Conservation (phyloP, 345 rosid genomes). For the Gossypium bickii region DNA sequence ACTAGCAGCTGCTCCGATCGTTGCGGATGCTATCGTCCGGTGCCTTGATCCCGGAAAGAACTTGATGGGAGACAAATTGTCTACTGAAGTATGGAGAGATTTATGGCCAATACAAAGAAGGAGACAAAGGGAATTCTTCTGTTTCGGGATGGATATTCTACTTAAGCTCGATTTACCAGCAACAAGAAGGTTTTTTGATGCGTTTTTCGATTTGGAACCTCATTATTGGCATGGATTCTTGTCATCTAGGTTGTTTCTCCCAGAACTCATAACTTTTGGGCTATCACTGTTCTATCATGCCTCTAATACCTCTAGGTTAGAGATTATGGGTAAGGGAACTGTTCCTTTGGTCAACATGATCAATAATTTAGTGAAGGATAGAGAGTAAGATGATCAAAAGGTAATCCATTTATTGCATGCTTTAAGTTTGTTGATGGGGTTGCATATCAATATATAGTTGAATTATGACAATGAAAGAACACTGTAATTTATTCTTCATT, state of each 20-base stretch:
- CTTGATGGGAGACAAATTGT: conserved; percentile 51
- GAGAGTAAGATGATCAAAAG: background rate
- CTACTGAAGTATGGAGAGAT: conserved; percentile 83
- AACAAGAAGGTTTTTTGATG: conserved; percentile 89
- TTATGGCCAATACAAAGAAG: conserved; percentile 93
- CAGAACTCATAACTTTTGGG: conserved; percentile 72
- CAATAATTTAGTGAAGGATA: conserved; percentile 54
- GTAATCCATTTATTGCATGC: background rate
- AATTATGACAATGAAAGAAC: too few relatives aligned
- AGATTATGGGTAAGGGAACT: conserved; percentile 96
- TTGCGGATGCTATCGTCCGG: conserved; percentile 72
- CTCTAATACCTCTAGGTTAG: conserved; percentile 82
- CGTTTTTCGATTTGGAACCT: conserved; percentile 71
- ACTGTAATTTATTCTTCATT: background rate
- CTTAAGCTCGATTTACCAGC: conserved; percentile 79
- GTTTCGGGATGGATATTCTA: conserved; percentile 97
- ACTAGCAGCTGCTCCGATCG: conserved; percentile 90
- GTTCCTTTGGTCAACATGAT: conserved; percentile 81
- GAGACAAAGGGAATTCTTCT: conserved; percentile 96
- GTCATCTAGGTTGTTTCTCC: conserved; percentile 88
- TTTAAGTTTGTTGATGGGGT: too few relatives aligned
- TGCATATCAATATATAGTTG: too few relatives aligned
- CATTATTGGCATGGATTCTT: conserved; percentile 41
- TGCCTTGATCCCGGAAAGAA: conserved; percentile 51
- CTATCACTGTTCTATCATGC: conserved; percentile 78